Percentiles rank a stretch among this genome's conserved stretches.
These are phyloP conservation scores for Alloteropsis semialata DNA, from an alignment of 176 grass and related monocot species.

Conservation along the genomic window DNA sequence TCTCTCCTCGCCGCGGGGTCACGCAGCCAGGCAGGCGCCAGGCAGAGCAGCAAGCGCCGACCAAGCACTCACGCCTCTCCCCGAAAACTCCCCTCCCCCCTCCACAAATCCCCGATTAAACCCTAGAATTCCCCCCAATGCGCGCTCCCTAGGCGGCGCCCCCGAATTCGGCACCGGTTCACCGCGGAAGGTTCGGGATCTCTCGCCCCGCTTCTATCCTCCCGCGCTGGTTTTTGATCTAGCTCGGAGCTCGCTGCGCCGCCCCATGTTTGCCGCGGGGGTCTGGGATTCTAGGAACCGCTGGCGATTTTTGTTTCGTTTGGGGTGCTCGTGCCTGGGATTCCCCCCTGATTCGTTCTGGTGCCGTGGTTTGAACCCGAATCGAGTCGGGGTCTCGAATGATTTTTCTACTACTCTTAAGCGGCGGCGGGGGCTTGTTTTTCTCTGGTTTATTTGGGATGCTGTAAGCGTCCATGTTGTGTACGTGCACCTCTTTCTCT, in stretches of 20 bases:
- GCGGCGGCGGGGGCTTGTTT: not conserved
- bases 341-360: not conserved
- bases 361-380: not conserved
- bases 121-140: constrained; percentile 21
- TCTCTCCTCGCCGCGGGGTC: not conserved
- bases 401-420: not conserved
- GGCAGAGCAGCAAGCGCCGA: not conserved
- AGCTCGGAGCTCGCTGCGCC: not conserved
- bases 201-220: not conserved
- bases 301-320: not conserved
- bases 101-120: constrained; percentile 12
- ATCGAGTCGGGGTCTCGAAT: not conserved
- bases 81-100: not conserved
- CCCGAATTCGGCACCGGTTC: not conserved
- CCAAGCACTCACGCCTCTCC: not conserved
- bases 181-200: constrained; percentile 1
- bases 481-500: not conserved
- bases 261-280: not conserved
- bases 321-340: not conserved
- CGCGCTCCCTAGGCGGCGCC: not conserved
- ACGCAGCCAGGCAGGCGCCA: not conserved
- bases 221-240: not conserved
- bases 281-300: not conserved
- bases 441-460: not conserved
- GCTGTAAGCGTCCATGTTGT: not conserved